Conservation (phyloP, 768 basidiomycete genomes). For the Leccinum boreale region DNA sequence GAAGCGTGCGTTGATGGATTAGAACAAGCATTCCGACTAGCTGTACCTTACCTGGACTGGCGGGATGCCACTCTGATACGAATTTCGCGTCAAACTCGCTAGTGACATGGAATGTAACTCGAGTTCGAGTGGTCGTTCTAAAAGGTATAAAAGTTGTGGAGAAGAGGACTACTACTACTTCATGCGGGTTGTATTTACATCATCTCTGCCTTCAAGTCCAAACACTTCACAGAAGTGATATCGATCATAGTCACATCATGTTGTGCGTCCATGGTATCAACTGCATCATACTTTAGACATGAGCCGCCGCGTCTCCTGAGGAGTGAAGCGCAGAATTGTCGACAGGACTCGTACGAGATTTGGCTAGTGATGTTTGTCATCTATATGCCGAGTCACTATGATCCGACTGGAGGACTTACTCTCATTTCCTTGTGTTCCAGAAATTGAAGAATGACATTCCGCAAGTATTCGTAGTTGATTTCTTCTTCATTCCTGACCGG, state of each 20-base stretch:
- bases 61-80: slow-evolving; percentile 67
- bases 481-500: slow-evolving; percentile 71
- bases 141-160: background rate
- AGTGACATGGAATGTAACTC: slow-evolving; percentile 50
- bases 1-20: background rate
- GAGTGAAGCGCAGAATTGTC: slow-evolving; percentile 91
- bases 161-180: background rate
- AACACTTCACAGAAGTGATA: slow-evolving; percentile 1
- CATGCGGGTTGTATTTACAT: background rate
- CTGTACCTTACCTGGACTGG: slow-evolving; percentile 51
- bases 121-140: background rate
- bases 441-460: slow-evolving; percentile 96
- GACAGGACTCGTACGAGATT: slow-evolving; percentile 89
- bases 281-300: slow-evolving; percentile 72
- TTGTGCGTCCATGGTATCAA: background rate
- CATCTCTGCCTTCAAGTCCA: background rate
- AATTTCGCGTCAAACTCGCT: slow-evolving; percentile 66
- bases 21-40: background rate
- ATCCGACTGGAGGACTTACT: slow-evolving; percentile 46
- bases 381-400: background rate
- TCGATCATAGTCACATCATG: background rate
- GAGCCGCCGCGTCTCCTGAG: slow-evolving; percentile 87
- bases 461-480: slow-evolving; percentile 90
- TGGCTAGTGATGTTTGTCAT: slow-evolving; percentile 46
- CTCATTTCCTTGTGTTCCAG: slow-evolving; percentile 98